Evolutionary conservation across 1,284 basidiomycete species (phyloP).

Genomic region (Leccinum fuscescens): DNA sequence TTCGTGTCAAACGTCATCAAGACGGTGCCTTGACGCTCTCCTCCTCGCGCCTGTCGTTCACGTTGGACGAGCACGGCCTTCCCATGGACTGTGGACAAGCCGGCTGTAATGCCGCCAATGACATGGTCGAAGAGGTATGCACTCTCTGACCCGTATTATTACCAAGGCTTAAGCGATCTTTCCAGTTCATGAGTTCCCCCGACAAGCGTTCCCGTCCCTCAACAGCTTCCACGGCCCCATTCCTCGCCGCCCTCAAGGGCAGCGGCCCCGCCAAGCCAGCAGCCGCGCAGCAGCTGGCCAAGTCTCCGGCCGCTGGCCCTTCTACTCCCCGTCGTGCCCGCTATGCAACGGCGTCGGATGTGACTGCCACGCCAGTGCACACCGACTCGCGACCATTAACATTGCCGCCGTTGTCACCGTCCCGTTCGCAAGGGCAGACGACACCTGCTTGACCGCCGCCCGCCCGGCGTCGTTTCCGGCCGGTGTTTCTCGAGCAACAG

Average conservation of each 20-base stretch:
- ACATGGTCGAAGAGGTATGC: slow-evolving; percentile 84
- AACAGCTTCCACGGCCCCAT: slow-evolving; percentile 15
- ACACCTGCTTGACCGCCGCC: slow-evolving; percentile 6
- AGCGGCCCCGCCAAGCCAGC: slow-evolving; percentile 8
- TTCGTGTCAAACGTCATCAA: slow-evolving; percentile 76
- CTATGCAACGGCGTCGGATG: not conserved
- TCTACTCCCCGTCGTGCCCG: slow-evolving; percentile 28
- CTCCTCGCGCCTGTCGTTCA: slow-evolving; percentile 75
- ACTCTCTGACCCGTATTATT: slow-evolving; percentile 1
- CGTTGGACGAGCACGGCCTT: slow-evolving; percentile 78
- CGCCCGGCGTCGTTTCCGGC: slow-evolving; percentile 24
- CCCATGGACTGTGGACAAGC: slow-evolving; percentile 79
- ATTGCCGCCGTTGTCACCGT: slow-evolving; percentile 4
- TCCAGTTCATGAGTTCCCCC: slow-evolving; percentile 71
- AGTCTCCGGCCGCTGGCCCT: slow-evolving; percentile 12
- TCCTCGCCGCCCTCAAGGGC: slow-evolving; percentile 19
- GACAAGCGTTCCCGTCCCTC: slow-evolving; percentile 7
- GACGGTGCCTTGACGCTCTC: slow-evolving; percentile 79
- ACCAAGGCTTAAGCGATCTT: slow-evolving; percentile 5
- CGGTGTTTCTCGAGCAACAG: slow-evolving; percentile 33
- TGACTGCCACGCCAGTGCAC: not conserved
- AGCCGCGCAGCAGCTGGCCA: not conserved
- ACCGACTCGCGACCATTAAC: slow-evolving; percentile 3
- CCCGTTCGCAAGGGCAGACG: slow-evolving; percentile 7
- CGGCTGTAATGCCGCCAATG: slow-evolving; percentile 70